phyloP scores from a whole-genome alignment of 2,329 filamentous ascomycete species.

The Neofusicoccum ribis region DNA sequence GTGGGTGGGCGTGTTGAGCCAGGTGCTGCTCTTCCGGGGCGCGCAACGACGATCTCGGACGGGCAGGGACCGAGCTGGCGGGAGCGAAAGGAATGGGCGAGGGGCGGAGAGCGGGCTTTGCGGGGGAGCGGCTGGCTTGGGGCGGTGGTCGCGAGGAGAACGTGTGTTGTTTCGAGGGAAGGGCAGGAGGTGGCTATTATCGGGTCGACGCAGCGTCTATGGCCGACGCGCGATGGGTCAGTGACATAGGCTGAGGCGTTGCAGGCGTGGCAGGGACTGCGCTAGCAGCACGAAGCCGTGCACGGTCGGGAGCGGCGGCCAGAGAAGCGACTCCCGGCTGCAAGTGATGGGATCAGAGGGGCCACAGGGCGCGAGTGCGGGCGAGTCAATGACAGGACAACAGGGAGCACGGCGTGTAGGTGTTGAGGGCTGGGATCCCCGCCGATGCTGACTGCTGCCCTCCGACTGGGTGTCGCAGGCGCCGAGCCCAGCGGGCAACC shows the following conservation, averaged over 20 bases:
- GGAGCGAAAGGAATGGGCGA: conserved; percentile 2
- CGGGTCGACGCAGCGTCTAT: neutral
- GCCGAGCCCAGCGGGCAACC: neutral
- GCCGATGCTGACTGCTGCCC: neutral
- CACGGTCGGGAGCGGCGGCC: conserved; percentile 8
- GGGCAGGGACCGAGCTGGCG: conserved; percentile 2
- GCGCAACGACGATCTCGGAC: conserved; percentile 4
- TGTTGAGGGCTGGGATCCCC: conserved; percentile 14
- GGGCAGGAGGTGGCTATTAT: conserved; percentile 7
- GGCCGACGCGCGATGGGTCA: neutral
- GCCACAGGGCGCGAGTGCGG: neutral
- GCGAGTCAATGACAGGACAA: neutral
- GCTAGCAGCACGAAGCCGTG: conserved; percentile 5
- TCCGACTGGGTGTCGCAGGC: conserved; percentile 2
- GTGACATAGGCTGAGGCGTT: conserved; percentile 13
- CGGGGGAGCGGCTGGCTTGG: neutral
- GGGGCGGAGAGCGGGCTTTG: conserved; percentile 4
- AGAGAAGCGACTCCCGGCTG: neutral
- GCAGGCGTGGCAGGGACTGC: conserved; percentile 15
- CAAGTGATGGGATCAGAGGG: neutral
- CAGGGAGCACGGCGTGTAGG: neutral
- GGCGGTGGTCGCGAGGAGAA: neutral
- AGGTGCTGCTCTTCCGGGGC: neutral
- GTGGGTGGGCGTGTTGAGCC: neutral
- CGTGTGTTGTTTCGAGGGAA: neutral